Evolutionary conservation across 768 basidiomycete species (phyloP).

Genomic region (Suillus hirtellus): DNA sequence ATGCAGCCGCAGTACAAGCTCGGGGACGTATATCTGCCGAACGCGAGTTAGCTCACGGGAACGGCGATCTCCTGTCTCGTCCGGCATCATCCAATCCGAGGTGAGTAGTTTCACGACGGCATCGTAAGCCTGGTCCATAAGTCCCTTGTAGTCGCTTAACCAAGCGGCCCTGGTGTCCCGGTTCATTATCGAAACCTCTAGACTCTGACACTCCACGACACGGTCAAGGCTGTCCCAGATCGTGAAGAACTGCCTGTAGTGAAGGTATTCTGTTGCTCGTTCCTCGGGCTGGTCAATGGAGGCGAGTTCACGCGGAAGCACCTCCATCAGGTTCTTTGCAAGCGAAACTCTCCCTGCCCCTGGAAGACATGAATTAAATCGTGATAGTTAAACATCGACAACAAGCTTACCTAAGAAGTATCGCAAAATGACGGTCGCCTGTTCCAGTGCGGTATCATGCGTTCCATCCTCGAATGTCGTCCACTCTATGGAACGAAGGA

Average conservation of each 20-base stretch:
- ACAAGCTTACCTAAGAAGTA: conserved; percentile 78
- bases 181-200: conserved; percentile 57
- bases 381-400: neutral
- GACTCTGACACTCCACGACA: conserved; percentile 59
- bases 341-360: conserved; percentile 74
- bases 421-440: conserved; percentile 84
- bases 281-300: conserved; percentile 69
- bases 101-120: conserved; percentile 71
- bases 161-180: conserved; percentile 60
- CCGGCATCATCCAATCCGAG: conserved; percentile 72
- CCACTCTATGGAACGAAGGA: conserved; percentile 93
- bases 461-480: conserved; percentile 77
- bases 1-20: conserved; percentile 86
- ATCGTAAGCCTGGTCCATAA: conserved; percentile 65
- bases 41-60: conserved; percentile 74
- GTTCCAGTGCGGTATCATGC: conserved; percentile 74
- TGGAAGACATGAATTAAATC: conserved; percentile 27
- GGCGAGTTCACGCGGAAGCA: conserved; percentile 65
- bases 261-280: conserved; percentile 70
- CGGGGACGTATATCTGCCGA: conserved; percentile 86
- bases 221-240: conserved; percentile 68
- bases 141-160: conserved; percentile 61
- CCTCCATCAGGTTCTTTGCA: conserved; percentile 57
- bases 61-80: conserved; percentile 53
- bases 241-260: conserved; percentile 78